Percentiles rank a stretch among this genome's conserved stretches.
Conservation (phyloP, 805 yeast species). For the Cyberlindnera nakhonratchasimensis region DNA sequence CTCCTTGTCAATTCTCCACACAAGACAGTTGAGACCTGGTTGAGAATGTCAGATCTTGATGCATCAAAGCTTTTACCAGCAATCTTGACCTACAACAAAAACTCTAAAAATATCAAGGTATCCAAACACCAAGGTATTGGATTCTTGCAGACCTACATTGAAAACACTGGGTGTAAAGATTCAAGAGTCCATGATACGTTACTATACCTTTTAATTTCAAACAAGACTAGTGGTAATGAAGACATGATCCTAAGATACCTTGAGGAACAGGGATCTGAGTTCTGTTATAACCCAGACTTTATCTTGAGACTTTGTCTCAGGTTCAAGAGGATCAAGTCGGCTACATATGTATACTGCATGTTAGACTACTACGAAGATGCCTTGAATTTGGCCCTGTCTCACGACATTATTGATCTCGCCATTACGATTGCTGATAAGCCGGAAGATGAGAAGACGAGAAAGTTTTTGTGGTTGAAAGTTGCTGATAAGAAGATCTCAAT, state of each 20-base stretch:
- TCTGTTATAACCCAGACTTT: conserved; percentile 65
- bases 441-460: conserved; percentile 51
- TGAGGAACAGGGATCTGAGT: conserved; percentile 37
- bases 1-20: conserved; percentile 65
- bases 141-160: conserved; percentile 55
- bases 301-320: conserved; percentile 69
- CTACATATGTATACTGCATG: conserved; percentile 68
- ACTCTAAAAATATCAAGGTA: conserved; percentile 36
- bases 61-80: conserved; percentile 73
- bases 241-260: conserved; percentile 48
- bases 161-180: conserved; percentile 41
- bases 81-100: conserved; percentile 61
- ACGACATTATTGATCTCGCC: conserved; percentile 57
- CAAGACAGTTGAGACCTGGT: conserved; percentile 77
- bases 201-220: conserved; percentile 57
- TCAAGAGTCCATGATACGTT: conserved; percentile 64
- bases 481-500: conserved; percentile 31
- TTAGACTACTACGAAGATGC: conserved; percentile 78
- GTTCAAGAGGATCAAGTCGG: conserved; percentile 55
- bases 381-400: conserved; percentile 62
- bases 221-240: conserved; percentile 29
- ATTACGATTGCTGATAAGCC: conserved; percentile 53
- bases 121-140: conserved; percentile 61
- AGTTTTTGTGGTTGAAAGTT: conserved; percentile 71
- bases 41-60: conserved; percentile 50